Base-by-base conservation (phyloP, 805 yeast species). In the Monosporozyma aerobia region DNA sequence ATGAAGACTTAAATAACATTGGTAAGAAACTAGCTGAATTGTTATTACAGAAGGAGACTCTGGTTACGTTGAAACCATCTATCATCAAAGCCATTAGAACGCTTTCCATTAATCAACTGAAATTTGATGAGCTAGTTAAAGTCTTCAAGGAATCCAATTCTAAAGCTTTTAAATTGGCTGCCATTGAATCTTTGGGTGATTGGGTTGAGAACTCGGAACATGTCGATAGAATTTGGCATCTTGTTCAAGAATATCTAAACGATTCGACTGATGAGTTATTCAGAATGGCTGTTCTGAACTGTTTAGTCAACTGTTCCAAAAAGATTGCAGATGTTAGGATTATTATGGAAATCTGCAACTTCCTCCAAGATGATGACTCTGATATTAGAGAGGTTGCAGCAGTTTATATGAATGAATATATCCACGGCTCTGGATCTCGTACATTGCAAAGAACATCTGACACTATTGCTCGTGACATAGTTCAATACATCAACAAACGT, bases 311-410 rank as follows among this genome's bases (percentile, higher is more conserved):
- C 39, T 59, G 49, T 32, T 50, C 55, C 9, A 37, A 54, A 23
- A 49, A 53, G 2, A 27, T 27, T 1, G 11, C 30, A n/a, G 41
- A 53, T 16, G 33, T 52, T 2, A 44, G 47, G 9, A 57, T 67
- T 52, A 37, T 60, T 11, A 51, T 69, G 41, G 53, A 57, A 43
- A 49, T 75, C 0, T 73, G 72, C 53, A 62, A 67, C 13, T 74
- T 70, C 55, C 62, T 83, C 25, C 68, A 69, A 50, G 96, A 88
- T 65, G 95, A 87, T 59, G 92, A 85, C 58, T 79, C 73, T 11
- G 80, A 75, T 13, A 68, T 86, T 5, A 71, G 95, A 53, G 65
- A 68, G 1, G 16, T 59, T 2, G 77, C 87, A 0, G 72, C 87
- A 0, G 47, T 57, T 1, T 72, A 71, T 51, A 63, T 82, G n/a